Conservation (phyloP, 108 stramenopile species). For the Cyclotella kingstonii region DNA sequence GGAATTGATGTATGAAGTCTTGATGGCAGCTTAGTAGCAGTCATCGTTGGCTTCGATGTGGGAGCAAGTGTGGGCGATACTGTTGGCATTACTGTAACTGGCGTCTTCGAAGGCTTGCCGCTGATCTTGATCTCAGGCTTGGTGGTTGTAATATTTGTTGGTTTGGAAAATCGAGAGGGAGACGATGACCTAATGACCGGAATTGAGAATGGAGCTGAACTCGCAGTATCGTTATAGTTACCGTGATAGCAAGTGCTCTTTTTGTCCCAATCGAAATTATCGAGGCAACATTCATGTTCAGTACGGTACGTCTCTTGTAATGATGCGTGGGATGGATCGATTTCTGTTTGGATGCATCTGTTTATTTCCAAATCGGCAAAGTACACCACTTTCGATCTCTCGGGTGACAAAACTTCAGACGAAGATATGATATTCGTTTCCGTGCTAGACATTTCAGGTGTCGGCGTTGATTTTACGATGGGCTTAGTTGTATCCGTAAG, state of each 20-base stretch:
- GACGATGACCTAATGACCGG: not conserved
- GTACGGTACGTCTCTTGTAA: not conserved
- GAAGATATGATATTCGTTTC: not conserved
- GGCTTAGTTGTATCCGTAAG: no score
- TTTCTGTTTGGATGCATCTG: slow-evolving; percentile 3
- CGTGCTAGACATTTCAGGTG: no score
- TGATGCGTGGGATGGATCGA: slow-evolving; percentile 6
- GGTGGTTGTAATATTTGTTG: no score
- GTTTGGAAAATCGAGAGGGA: no score
- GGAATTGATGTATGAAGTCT: no score
- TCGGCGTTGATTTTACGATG: no score
- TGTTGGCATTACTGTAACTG: no score
- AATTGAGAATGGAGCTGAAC: not conserved
- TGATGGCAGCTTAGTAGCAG: not conserved
- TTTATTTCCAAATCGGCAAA: slow-evolving; percentile 15
- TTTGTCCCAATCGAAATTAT: slow-evolving; percentile 6
- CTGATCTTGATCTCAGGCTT: no score
- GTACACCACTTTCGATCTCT: not conserved
- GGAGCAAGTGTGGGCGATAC: not conserved
- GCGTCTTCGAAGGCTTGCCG: no score
- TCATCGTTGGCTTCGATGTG: not conserved
- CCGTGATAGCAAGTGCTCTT: slow-evolving; percentile 3
- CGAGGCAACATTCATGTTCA: slow-evolving; percentile 8
- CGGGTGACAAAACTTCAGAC: not conserved
- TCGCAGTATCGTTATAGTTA: no score